Base-by-base conservation (phyloP, 2,329 filamentous ascomycete species). In the Trichoderma brevicompactum region DNA sequence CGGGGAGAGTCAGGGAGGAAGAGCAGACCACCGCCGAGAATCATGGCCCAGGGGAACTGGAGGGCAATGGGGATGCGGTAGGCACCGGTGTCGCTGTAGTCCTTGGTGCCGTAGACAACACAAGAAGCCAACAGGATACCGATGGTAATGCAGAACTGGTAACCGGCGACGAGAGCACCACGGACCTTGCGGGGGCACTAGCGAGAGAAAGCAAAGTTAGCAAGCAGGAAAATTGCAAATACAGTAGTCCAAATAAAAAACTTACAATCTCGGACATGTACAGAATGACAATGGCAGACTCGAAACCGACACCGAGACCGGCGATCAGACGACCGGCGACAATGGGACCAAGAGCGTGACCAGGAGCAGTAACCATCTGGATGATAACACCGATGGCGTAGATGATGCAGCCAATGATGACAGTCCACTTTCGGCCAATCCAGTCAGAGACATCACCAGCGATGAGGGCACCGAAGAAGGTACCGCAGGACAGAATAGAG, bases 1-100 rank as follows among this genome's bases (percentile, higher is more conserved):
- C 92, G 89, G 56, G 92, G 92, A 0, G 92, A 94, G 77, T 96
- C 92, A 66, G 92, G 92, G 7, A 96, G 88, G 73, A 92, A 78
- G 70, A 93, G 77, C 34, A 96, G 85, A 73, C 92, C 92, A 54
- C 73, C 74, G 41, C 79, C 91, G 19, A 96, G 88, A 69, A 96
- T 89, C 46, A 93, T 32, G 55, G 90, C 92, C 89, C 91, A 96
- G 65, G 87, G 78, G 79, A 94, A 91, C 80, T 96, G 92, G 60
- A 96, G 81, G 56, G 78, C 86, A 71, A 96, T 93, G 64, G 91
- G 90, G 66, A 96, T 92, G 69, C 92, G 89, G 83, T 93, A 95
- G 2, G 88, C 87, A 69, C 85, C 84, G 7, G 85, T 87, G 76
- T 90, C 85, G 15, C 71, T 74, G 69, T 84, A 83, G 70, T 87